Percentiles rank a stretch among this genome's conserved stretches.
phyloP scores from a whole-genome alignment of 2,329 filamentous ascomycete species.

The Aspergillus neoniger region DNA sequence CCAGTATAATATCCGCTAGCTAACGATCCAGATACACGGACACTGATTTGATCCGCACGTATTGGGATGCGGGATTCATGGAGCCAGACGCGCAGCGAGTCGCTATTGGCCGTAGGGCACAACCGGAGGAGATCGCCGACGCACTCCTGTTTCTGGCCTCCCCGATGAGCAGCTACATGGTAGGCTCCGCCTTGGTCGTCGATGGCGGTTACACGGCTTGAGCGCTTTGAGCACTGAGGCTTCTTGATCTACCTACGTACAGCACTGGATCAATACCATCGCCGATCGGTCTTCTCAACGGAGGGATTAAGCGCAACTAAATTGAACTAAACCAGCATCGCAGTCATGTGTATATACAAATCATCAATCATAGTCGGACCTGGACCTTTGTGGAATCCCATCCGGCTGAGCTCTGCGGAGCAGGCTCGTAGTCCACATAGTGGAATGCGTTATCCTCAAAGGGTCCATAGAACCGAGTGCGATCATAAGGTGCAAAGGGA shows the following conservation, averaged over 20 bases:
- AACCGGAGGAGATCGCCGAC: conserved; percentile 43
- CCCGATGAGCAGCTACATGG: conserved; percentile 48
- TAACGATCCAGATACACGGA: conserved; percentile 23
- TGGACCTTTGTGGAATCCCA: not conserved
- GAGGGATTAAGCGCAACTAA: not conserved
- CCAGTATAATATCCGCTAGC: not conserved
- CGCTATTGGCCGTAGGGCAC: conserved; percentile 51
- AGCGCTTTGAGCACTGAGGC: not conserved
- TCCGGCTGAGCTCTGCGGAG: conserved; percentile 8
- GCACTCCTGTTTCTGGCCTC: conserved; percentile 52
- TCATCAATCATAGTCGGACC: not conserved
- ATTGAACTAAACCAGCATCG: not conserved
- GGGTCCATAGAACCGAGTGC: conserved; percentile 48
- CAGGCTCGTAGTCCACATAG: conserved; percentile 34
- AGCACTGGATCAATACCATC: not conserved
- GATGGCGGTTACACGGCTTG: conserved; percentile 31
- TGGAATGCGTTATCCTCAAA: conserved; percentile 37
- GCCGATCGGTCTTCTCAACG: not conserved
- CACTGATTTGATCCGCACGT: conserved; percentile 25
- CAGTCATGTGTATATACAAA: not conserved
- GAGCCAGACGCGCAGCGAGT: conserved; percentile 12
- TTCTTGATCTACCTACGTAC: not conserved
- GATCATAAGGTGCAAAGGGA: conserved; percentile 47
- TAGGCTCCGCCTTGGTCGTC: conserved; percentile 35
- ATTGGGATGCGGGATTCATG: conserved; percentile 4